phyloP scores from a whole-genome alignment of 306 rosid species.

The Neltuma alba region DNA sequence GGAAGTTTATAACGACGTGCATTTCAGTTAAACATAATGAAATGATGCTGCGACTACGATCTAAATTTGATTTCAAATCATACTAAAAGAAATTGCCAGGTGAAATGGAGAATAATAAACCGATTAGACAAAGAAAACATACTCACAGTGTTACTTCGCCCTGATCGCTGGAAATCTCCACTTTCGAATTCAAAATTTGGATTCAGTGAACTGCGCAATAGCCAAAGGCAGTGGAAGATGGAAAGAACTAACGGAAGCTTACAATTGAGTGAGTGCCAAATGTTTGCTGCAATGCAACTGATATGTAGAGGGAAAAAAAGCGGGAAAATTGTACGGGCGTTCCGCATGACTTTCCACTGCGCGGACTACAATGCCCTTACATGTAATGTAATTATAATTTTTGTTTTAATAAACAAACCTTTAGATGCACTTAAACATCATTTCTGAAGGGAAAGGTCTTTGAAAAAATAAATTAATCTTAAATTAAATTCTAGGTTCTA shows the following conservation, averaged over 20 bases:
- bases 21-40: neutral
- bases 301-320: conserved; percentile 16
- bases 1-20: neutral
- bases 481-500: too few relatives aligned
- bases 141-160: conserved; percentile 24
- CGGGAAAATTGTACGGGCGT: conserved; percentile 44
- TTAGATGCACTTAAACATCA: too few relatives aligned
- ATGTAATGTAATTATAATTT: too few relatives aligned
- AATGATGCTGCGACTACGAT: neutral
- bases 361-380: conserved; percentile 32
- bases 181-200: neutral
- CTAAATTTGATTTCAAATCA: conserved; percentile 13
- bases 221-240: neutral
- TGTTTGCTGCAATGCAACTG: neutral
- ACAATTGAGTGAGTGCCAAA: conserved; percentile 15
- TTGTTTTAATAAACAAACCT: too few relatives aligned
- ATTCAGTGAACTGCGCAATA: neutral
- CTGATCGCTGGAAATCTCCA: conserved; percentile 17
- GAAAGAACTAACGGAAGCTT: neutral
- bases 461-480: too few relatives aligned
- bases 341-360: conserved; percentile 10
- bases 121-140: neutral
- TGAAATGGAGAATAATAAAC: conserved; percentile 9
- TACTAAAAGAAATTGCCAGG: neutral
- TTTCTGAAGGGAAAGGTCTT: too few relatives aligned